These are phyloP conservation scores for Pelomyxa schiedti DNA, from an alignment of 78 protist genomes.

Conservation along the genomic window DNA sequence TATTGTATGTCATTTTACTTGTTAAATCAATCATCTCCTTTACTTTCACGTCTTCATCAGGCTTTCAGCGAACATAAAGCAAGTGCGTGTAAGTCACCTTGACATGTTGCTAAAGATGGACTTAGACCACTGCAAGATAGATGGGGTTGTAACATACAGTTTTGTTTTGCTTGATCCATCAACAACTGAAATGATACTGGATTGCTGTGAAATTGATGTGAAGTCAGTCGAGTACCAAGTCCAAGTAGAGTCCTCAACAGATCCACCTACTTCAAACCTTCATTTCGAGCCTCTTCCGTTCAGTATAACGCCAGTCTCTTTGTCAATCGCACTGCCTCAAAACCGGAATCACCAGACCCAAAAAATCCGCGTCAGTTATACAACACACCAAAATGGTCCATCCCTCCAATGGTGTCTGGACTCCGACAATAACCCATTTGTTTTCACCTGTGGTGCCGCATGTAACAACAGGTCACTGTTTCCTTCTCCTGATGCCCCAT, in stretches of 20 bases:
- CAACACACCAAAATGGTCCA: not conserved
- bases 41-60: too few relatives aligned
- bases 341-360: too few relatives aligned
- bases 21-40: too few relatives aligned
- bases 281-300: too few relatives aligned
- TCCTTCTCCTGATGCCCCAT: not conserved
- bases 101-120: not conserved
- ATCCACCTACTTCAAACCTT: too few relatives aligned
- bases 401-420: not conserved
- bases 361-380: too few relatives aligned
- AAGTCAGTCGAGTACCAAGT: too few relatives aligned
- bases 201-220: too few relatives aligned
- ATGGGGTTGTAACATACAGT: not conserved
- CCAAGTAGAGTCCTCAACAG: too few relatives aligned
- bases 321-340: too few relatives aligned
- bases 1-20: too few relatives aligned
- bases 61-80: not conserved
- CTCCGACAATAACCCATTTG: not conserved
- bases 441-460: not conserved
- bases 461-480: not conserved
- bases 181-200: not conserved
- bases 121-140: not conserved
- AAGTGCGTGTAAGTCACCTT: not conserved
- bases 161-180: not conserved
- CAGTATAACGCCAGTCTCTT: too few relatives aligned